Percentiles rank a stretch among this genome's conserved stretches.
These are phyloP conservation scores for Phytopythium delawarense DNA, from an alignment of 352 stramenopile genomes.

Conservation along the genomic window DNA sequence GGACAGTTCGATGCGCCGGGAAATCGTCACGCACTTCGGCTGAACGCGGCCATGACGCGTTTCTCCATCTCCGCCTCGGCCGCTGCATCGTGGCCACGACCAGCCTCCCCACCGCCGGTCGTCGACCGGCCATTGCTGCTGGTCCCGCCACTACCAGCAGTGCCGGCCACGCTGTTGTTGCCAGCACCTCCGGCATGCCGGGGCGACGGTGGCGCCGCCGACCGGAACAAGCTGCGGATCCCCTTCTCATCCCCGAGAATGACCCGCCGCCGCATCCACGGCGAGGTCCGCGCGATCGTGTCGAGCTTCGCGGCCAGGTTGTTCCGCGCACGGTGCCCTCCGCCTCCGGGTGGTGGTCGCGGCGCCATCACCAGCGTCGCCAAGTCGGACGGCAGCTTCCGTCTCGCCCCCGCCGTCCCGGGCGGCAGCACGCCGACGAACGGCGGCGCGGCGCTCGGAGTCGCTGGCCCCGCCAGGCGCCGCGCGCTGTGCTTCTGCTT, in stretches of 20 bases:
- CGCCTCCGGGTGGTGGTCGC: neutral
- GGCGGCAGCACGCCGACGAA: neutral
- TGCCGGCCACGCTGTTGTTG: conserved; percentile 8
- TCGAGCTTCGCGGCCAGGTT: conserved; percentile 62
- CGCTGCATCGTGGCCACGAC: neutral
- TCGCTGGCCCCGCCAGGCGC: neutral
- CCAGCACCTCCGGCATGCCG: conserved; percentile 9
- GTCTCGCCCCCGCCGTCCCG: neutral
- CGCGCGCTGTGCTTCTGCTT: conserved; percentile 13
- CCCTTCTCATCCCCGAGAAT: conserved; percentile 39
- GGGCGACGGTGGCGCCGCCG: conserved; percentile 3
- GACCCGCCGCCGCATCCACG: conserved; percentile 54
- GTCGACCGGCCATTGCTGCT: neutral
- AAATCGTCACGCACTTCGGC: conserved; percentile 33
- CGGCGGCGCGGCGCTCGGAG: neutral
- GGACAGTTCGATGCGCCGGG: neutral
- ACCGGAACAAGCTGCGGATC: conserved; percentile 7
- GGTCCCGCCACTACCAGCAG: neutral
- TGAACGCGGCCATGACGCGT: conserved; percentile 45
- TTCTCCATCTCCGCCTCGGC: conserved; percentile 15
- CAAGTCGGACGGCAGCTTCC: conserved; percentile 18
- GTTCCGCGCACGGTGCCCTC: neutral
- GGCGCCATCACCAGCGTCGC: neutral
- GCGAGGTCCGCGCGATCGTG: conserved; percentile 46
- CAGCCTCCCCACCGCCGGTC: neutral